phyloP scores from a whole-genome alignment of 169 alveolate species.

The Eimeria brunetti region DNA sequence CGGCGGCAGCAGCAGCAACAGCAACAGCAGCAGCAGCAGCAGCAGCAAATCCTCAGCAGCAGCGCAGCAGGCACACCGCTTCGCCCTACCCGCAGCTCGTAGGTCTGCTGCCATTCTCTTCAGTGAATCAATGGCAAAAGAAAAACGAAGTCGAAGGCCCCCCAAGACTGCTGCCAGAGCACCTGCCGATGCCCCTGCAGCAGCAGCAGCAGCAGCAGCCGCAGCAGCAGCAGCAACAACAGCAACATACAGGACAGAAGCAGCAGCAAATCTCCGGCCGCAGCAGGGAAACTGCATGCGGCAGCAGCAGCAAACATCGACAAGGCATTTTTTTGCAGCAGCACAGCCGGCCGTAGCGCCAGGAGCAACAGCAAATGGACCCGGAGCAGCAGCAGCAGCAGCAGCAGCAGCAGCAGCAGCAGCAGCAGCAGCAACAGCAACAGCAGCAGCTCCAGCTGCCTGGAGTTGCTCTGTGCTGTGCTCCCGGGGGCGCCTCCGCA shows the following conservation, averaged over 20 bases:
- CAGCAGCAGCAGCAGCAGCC: conserved; percentile 1
- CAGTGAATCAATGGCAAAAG: neutral
- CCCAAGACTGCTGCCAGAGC: conserved; percentile 29
- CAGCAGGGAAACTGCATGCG: neutral
- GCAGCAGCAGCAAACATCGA: neutral
- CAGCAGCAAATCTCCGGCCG: neutral
- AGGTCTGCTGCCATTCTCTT: conserved; percentile 41
- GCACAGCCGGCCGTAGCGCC: conserved; percentile 25
- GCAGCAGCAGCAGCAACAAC: conserved; percentile 34
- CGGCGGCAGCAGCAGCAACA: conserved; percentile 2
- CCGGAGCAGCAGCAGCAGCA: neutral
- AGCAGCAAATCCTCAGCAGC: conserved; percentile 34
- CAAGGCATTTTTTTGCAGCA: neutral
- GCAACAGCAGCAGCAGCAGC: conserved; percentile 31
- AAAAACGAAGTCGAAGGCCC: conserved; percentile 13
- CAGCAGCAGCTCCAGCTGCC: neutral
- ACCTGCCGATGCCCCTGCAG: conserved; percentile 70
- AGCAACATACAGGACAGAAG: neutral
- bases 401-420: conserved; percentile 1
- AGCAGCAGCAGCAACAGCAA: neutral
- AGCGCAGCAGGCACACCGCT: neutral
- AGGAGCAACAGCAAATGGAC: neutral
- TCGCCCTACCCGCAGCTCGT: conserved; percentile 12
- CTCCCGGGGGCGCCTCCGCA: neutral
- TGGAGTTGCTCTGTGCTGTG: neutral